Base-by-base conservation (phyloP, 2,329 filamentous ascomycete species). In the Botrytis byssoidea region DNA sequence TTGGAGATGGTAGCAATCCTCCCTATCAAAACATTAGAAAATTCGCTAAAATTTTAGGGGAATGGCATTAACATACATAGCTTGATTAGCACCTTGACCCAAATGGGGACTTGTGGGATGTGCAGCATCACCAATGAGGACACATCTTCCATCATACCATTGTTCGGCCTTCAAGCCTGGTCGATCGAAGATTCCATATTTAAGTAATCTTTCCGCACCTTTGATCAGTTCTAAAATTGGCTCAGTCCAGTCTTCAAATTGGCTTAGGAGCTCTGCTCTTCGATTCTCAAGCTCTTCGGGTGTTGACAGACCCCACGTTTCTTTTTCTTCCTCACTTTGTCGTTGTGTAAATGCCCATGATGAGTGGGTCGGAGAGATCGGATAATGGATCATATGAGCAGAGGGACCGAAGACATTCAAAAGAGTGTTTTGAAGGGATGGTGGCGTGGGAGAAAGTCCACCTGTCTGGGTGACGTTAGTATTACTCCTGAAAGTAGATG, bases 121-220 rank as follows among this genome's bases (percentile, higher is more conserved):
- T 0, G 87, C 87, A 4, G 87, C 87, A 79, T 90, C 88, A 8
- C 88, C 88, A 3, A 89, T 80, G 5, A 90, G 80, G 3, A 89
- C 82, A 42, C 76, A 77, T 29, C 78, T 74, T 4, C 88, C 83
- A n/a, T 76, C 79, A 57, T 74, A 80, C 82, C 73, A 74, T 16
- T 74, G 51, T 29, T 71, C 66, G 4, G 51, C 66, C n/a, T 48
- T 32, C 16, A 75, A 35, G 22, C 71, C 51, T 16, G 65, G 65
- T 25, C 74, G n/a, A 64, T 75, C 74, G 29, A 59, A 75, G 4
- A 75, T 29, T 20, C 73, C 70, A 71, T 72, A 74, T 32, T 65
- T 71, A 4, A 74, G 55, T 29, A 75, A 68, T 37, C 74, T 63
- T 64, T 44, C 70, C 2, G 74, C 44, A n/a, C 46, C 35, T 51